These are phyloP conservation scores for Cetraspora pellucida DNA, from an alignment of 192 early-diverging fungal species.

Conservation along the genomic window DNA sequence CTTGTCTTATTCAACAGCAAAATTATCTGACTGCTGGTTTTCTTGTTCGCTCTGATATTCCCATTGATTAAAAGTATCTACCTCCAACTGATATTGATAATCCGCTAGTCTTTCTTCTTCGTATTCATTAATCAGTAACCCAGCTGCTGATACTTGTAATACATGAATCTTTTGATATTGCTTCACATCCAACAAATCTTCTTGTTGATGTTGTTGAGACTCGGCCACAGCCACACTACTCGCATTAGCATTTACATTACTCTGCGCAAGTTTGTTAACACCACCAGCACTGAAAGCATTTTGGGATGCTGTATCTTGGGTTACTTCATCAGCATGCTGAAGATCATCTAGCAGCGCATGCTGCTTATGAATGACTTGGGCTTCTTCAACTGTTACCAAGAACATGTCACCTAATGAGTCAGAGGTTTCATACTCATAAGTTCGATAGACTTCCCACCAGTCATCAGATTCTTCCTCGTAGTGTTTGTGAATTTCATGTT, in stretches of 20 bases:
- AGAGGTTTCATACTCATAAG: constrained; percentile 3
- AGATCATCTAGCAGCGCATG: constrained; percentile 8
- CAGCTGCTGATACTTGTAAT: neutral
- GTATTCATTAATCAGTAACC: constrained; percentile 13
- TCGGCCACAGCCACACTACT: neutral
- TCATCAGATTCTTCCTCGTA: constrained; percentile 10
- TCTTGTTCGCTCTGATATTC: constrained; percentile 13
- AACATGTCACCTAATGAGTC: constrained; percentile 5
- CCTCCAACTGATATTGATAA: constrained; percentile 12
- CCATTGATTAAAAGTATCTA: constrained; percentile 18
- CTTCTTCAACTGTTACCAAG: constrained; percentile 9
- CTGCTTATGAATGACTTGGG: constrained; percentile 10
- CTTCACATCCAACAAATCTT: constrained; percentile 25
- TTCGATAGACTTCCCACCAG: constrained; percentile 20
- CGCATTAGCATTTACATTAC: neutral
- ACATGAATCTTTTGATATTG: constrained; percentile 25
- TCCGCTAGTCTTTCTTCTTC: constrained; percentile 25
- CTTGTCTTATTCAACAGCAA: neutral
- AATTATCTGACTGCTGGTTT: neutral
- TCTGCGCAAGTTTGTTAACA: neutral
- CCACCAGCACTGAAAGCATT: neutral
- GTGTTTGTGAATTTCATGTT: neutral
- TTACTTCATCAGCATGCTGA: neutral
- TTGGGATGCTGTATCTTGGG: neutral
- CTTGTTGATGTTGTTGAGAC: neutral